Percentiles rank a stretch among this genome's conserved stretches.
Evolutionary conservation across 495 filamentous ascomycete genomes (phyloP).

Genomic region (Penicillium roqueforti): DNA sequence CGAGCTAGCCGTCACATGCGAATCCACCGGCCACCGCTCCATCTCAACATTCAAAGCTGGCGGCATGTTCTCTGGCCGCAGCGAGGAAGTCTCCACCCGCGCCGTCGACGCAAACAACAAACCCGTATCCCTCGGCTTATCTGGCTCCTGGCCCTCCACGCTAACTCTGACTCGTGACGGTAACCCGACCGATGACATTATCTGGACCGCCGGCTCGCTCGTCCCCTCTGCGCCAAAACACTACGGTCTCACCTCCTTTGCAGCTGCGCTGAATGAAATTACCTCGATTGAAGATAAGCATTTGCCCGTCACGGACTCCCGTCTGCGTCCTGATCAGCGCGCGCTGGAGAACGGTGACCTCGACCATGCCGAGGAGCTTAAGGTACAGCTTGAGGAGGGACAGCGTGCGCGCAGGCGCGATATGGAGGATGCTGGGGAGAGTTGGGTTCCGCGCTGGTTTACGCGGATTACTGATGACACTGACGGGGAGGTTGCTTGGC

Average conservation of each 20-base stretch:
- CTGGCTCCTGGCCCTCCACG: slow-evolving; percentile 78
- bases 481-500: slow-evolving; percentile 73
- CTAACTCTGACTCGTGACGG: slow-evolving; percentile 59
- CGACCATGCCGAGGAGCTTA: slow-evolving; percentile 79
- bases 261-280: slow-evolving; percentile 81
- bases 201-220: slow-evolving; percentile 75
- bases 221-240: slow-evolving; percentile 69
- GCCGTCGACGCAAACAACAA: slow-evolving; percentile 60
- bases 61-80: slow-evolving; percentile 93
- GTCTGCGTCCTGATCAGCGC: slow-evolving; percentile 89
- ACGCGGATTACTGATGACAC: slow-evolving; percentile 50
- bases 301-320: slow-evolving; percentile 73
- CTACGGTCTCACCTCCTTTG: slow-evolving; percentile 86
- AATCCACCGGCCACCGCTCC: slow-evolving; percentile 74
- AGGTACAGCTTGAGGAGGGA: slow-evolving; percentile 76
- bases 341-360: slow-evolving; percentile 76
- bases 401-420: slow-evolving; percentile 72
- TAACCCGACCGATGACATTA: slow-evolving; percentile 50
- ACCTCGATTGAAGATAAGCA: slow-evolving; percentile 69
- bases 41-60: slow-evolving; percentile 83
- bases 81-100: slow-evolving; percentile 80
- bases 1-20: slow-evolving; percentile 75
- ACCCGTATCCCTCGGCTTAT: slow-evolving; percentile 57
- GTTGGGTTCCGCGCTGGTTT: slow-evolving; percentile 79
- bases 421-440: slow-evolving; percentile 67